Base-by-base conservation (phyloP, 2,329 filamentous ascomycete species). In the Monosporascus sp. region DNA sequence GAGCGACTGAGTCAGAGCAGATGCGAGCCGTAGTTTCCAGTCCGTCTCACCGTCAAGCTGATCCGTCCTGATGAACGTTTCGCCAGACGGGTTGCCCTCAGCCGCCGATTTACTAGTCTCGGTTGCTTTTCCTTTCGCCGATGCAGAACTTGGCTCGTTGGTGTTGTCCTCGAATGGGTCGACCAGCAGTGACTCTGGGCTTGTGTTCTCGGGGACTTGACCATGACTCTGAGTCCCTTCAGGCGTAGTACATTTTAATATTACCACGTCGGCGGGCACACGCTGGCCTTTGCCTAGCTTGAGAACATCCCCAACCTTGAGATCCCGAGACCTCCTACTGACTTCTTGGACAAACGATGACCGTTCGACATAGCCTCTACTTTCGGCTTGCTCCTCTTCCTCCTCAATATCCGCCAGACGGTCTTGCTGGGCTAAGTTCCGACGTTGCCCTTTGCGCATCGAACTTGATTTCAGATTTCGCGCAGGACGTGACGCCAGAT, bases 11-110 rank as follows among this genome's bases (percentile, higher is more conserved):
- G 92, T 93, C 25, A 97, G 72, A 0, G 89, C 84, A 14, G 91
- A 94, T 1, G 94, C 91, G 37, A 97, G 72, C 31, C 95, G 86
- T 52, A 99, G 76, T 72, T 99, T 99, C 95, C 94, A 99, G 66
- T 99, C 94, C 0, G 94, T 99, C 73, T 99, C 94, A 61, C 94
- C 94, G 65, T 99, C 94, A 9, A 99, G 79, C 67, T 99, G 94
- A 70, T 99, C 94, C 2, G 95, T 99, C 55, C 94, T 83, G 65
- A 99, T 97, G 65, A 99, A 99, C 0, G 93, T 93, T 71, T 99
- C 95, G 27, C 91, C 91, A 25, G 79, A 77, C n/a, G 80, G 72
- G 18, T 72, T 71, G 14, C 69, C 69, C 47, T 63, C 68, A 38
- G 72, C 69, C 2, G 61, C 58, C 47, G 68, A 63, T 37, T 63